These are phyloP conservation scores for Podospora bellae-mahoneyi DNA, from an alignment of 495 filamentous ascomycete genomes.

Conservation along the genomic window DNA sequence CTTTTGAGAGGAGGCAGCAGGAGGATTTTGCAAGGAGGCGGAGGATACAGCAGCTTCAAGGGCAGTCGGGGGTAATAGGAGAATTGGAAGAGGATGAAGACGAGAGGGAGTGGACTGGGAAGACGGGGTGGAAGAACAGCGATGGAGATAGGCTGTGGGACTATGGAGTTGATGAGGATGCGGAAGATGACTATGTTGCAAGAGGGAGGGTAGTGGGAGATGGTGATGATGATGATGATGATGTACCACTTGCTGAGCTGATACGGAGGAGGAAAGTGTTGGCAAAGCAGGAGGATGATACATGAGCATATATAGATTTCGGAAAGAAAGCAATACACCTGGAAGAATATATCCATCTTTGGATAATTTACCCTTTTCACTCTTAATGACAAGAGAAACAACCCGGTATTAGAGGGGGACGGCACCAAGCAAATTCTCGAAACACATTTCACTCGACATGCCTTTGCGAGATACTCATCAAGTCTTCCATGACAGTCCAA, in stretches of 20 bases:
- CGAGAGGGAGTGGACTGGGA: slow-evolving; percentile 33
- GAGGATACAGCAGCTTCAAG: slow-evolving; percentile 29
- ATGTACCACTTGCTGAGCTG: slow-evolving; percentile 72
- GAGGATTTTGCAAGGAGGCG: slow-evolving; percentile 43
- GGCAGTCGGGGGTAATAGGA: slow-evolving; percentile 30
- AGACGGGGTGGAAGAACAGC: slow-evolving; percentile 66
- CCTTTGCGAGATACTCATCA: too few species aligned
- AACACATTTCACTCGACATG: too few species aligned
- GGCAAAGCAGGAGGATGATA: slow-evolving; percentile 26
- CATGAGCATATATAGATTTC: not conserved
- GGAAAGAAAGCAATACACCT: not conserved
- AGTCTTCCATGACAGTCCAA: too few species aligned
- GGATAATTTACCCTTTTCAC: not conserved
- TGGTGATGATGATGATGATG: slow-evolving; percentile 51
- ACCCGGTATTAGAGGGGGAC: too few species aligned
- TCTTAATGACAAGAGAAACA: too few species aligned
- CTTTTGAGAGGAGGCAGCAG: slow-evolving; percentile 38
- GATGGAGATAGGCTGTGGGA: slow-evolving; percentile 84
- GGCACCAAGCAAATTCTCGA: too few species aligned
- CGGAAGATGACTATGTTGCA: slow-evolving; percentile 40
- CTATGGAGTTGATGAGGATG: slow-evolving; percentile 86
- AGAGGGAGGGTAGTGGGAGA: slow-evolving; percentile 45
- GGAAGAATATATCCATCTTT: not conserved
- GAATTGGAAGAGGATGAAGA: slow-evolving; percentile 47
- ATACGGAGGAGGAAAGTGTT: slow-evolving; percentile 48